Evolutionary conservation across 2,329 filamentous ascomycete species (phyloP), one percentile per base, ranked within the genome.

Genomic region (Orbilia quercus): DNA sequence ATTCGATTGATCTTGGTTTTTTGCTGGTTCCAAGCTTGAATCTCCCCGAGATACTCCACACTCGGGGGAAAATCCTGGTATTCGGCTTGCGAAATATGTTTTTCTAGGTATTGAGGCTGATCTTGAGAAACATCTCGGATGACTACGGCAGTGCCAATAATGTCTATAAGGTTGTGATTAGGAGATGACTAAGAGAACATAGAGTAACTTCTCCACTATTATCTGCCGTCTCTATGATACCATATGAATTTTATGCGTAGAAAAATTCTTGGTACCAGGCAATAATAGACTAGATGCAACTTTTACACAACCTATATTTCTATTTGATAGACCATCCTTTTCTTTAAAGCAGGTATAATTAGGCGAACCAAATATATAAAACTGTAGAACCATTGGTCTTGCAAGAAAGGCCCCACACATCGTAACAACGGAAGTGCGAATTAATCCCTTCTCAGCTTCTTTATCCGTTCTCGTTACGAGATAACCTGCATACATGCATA

Each of bases 111-210:
- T 66, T 54, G 44, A 20, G 51, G 62, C 38, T 59, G 25, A 47
- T 12, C 16, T 14, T 28, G 44, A 6, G 31, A n/a, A n/a, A n/a
- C n/a, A n/a, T n/a, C n/a, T 28, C 25, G 38, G 45, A 57, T 50
- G 42, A 58, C 42, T 20, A 48, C 28, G 62, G 62, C 62, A 50
- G 47, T 66, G 62, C 42, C 58, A 22, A 11, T 25, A 55, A 38
- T 38, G 53, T 25, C 44, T 42, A 42, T 58, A 50, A 22, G 51
- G 50, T 28, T 9, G 31, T 66, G 28, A 42, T 18, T 38, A 42
- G n/a, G 23, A 51, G 51, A 58, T 48, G 62, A 34, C 42, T 40
- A 48, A 66, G 6, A 12, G 23, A 23, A 9, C 20, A n/a, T 16
- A 25, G 16, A 22, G 34, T 5, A 16, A n/a, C n/a, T n/a, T n/a